Conservation (phyloP, 345 rosid species). For the Euclidium syriacum region DNA sequence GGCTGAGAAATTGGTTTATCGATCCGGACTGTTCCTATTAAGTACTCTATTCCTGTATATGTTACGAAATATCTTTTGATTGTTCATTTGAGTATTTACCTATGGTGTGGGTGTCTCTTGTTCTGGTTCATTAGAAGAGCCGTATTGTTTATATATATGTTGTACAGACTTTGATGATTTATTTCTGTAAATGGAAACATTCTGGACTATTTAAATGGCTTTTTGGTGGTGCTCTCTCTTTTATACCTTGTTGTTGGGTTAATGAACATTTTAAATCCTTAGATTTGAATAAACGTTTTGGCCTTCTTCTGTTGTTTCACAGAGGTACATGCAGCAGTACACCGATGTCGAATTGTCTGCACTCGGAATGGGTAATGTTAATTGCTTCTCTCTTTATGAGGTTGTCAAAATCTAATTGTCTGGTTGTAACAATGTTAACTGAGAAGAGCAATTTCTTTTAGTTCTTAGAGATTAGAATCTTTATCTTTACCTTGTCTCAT, state of each 20-base stretch:
- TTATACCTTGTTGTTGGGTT: neutral
- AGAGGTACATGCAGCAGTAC: slow-evolving; percentile 95
- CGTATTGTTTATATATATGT: too few relatives aligned
- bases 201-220: neutral
- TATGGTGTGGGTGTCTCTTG: neutral
- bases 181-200: neutral
- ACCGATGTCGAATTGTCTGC: slow-evolving; percentile 88
- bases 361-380: slow-evolving; percentile 85
- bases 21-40: neutral
- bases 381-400: neutral
- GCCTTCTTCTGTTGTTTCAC: slow-evolving; percentile 22
- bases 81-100: neutral
- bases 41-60: neutral
- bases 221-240: neutral
- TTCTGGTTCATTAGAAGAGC: neutral
- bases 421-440: slow-evolving; percentile 3
- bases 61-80: neutral
- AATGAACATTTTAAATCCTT: neutral
- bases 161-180: neutral
- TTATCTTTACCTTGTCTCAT: neutral
- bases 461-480: neutral
- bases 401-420: neutral
- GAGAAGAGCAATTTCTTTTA: neutral
- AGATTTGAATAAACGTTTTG: neutral
- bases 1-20: neutral